These are phyloP conservation scores for Onygenales sp. DNA, from an alignment of 2,329 filamentous ascomycete species.

Conservation along the genomic window DNA sequence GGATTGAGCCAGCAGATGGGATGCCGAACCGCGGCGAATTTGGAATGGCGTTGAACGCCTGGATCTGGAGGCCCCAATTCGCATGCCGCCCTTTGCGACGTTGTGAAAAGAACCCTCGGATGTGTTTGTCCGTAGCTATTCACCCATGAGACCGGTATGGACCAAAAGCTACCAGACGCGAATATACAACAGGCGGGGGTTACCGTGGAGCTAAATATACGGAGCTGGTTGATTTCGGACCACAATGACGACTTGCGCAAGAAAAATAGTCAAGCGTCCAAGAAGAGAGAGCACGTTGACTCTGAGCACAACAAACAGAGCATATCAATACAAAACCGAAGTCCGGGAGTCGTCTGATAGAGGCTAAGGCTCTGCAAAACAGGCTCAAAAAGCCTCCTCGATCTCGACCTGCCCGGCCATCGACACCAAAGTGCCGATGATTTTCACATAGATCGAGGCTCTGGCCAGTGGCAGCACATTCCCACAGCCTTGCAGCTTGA, in stretches of 20 bases:
- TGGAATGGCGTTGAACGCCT: slow-evolving; percentile 30
- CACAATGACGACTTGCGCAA: slow-evolving; percentile 6
- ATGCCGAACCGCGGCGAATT: slow-evolving; percentile 29
- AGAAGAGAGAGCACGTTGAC: background rate
- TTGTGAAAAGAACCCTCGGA: slow-evolving; percentile 19
- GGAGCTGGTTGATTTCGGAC: slow-evolving; percentile 19
- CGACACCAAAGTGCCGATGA: slow-evolving; percentile 29
- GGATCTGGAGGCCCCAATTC: slow-evolving; percentile 17
- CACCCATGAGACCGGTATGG: slow-evolving; percentile 21
- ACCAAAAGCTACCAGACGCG: slow-evolving; percentile 18
- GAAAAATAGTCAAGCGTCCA: background rate
- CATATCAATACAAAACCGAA: too few species aligned
- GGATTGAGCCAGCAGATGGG: slow-evolving; percentile 31
- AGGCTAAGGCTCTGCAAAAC: too few species aligned
- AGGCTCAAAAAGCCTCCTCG: too few species aligned
- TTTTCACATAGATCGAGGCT: slow-evolving; percentile 42
- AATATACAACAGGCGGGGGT: slow-evolving; percentile 18
- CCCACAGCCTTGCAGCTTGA: slow-evolving; percentile 46
- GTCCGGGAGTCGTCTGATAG: too few species aligned
- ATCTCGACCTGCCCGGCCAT: too few species aligned
- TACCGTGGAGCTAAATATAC: slow-evolving; percentile 16
- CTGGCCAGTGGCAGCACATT: slow-evolving; percentile 48
- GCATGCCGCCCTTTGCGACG: slow-evolving; percentile 15
- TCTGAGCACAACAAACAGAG: too few species aligned
- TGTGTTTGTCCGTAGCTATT: slow-evolving; percentile 20